Percentiles rank a stretch among this genome's conserved stretches.
Evolutionary conservation across 495 filamentous ascomycete species (phyloP).

Genomic region (Penicillium cosmopolitanum): DNA sequence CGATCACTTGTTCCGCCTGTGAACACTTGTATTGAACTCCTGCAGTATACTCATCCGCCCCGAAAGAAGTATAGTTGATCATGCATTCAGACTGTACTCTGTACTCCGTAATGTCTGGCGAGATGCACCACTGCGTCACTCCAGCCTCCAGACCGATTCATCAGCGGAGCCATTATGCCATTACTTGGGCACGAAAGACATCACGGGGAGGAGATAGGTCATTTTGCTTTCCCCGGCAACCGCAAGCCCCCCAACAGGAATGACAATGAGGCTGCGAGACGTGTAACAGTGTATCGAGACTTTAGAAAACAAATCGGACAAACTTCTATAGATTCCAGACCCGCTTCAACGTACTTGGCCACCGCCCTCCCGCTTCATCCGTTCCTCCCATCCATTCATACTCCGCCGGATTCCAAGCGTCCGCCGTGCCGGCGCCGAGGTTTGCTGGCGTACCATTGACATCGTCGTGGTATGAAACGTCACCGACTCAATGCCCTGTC

Average conservation of each 20-base stretch:
- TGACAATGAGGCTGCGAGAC: conserved; percentile 15
- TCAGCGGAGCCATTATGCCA: conserved; percentile 7
- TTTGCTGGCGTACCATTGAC: conserved; percentile 42
- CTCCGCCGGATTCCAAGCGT: conserved; percentile 63
- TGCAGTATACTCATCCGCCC: conserved; percentile 1
- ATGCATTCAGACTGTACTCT: conserved; percentile 8
- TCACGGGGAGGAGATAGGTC: conserved; percentile 1
- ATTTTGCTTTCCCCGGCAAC: conserved; percentile 8
- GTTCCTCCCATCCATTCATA: conserved; percentile 58
- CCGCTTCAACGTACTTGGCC: conserved; percentile 19
- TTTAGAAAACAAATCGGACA: conserved; percentile 1
- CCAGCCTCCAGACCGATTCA: conserved; percentile 12
- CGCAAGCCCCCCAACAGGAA: not conserved
- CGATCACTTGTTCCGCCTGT: conserved; percentile 4
- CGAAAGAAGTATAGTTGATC: conserved; percentile 1
- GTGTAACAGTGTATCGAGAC: conserved; percentile 6
- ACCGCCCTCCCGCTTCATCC: conserved; percentile 45
- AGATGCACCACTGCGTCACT: conserved; percentile 1
- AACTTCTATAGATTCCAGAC: conserved; percentile 19
- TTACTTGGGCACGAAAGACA: conserved; percentile 12
- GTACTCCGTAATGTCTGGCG: not conserved
- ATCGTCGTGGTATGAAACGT: conserved; percentile 60
- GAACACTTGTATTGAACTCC: conserved; percentile 5
- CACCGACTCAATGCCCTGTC: conserved; percentile 35
- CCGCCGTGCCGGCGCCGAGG: conserved; percentile 37